Evolutionary conservation across 2,329 filamentous ascomycete genomes (phyloP), one percentile per base, ranked within the genome.

Genomic region (Phaeosphaeria sp.): DNA sequence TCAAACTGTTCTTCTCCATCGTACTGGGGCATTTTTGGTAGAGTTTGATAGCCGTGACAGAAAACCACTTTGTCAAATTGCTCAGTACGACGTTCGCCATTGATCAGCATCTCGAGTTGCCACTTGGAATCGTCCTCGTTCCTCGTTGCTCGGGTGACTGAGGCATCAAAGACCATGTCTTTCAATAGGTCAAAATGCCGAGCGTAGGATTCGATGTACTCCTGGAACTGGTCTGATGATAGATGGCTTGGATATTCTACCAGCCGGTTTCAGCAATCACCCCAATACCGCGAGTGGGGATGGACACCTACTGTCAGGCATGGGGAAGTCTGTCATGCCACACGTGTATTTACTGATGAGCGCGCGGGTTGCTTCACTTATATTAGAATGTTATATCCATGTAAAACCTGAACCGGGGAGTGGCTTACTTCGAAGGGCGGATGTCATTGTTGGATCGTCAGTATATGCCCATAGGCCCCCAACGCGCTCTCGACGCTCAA

Each of bases 381-480:
- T 18, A 9, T 57, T 5, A 48, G 36, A 11, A 36, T 11, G 5
- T 36, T 3, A 36, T 36, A 15, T 9, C 25, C 4, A 27, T 13
- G 30, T 7, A 3, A 11, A 3, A 36, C 9, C 7, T 15, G 7
- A 13, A 13, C 30, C 5, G 30, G 3, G 11, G 30, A 3, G 3
- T 74, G 30, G 75, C 63, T 30, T 63, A 77, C 15, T 56, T 65
- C 22, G 74, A 74, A 39, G 64, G 71, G 60, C 52, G 3, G 47
- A 44, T 6, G 59, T 63, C 42, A 64, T 53, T 1, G 39, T 46
- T 46, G 50, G 18, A 49, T 81, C 76, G 0, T 77, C 68, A 1
- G 76, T 75, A 56, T 77, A 80, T 2, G 77, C 75, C 80, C 80
- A 82, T 2, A 82, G 67, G 0, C 79, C 80, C n/a, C 80, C 80